Evolutionary conservation across 2,329 filamentous ascomycete species (phyloP).

Genomic region (Ophiostoma tasmaniense): DNA sequence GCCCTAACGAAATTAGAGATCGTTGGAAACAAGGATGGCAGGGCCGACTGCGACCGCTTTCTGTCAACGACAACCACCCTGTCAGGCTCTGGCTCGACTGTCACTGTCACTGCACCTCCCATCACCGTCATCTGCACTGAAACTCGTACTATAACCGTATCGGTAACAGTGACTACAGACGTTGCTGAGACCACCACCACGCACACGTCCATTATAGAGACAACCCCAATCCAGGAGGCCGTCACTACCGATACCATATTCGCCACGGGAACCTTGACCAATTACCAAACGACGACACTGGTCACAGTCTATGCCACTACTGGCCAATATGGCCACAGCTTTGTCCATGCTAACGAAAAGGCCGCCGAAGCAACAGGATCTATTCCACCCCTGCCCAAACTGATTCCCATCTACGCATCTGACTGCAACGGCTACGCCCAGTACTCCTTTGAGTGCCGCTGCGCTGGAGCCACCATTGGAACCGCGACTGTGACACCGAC

Average conservation of each 20-base stretch:
- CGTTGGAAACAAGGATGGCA: not conserved
- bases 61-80: not conserved
- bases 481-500: not conserved
- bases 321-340: too few species aligned
- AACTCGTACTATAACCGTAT: not conserved
- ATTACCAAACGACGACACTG: slow-evolving; percentile 8
- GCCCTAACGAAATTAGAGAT: not conserved
- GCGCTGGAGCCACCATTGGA: slow-evolving; percentile 8
- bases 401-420: slow-evolving; percentile 10
- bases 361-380: not conserved
- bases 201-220: slow-evolving; percentile 9
- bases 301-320: not conserved
- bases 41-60: slow-evolving; percentile 6
- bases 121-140: not conserved
- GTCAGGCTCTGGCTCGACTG: not conserved
- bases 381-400: not conserved
- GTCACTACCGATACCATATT: not conserved
- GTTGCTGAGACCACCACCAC: not conserved
- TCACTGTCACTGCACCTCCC: slow-evolving; percentile 7
- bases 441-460: slow-evolving; percentile 6
- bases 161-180: not conserved
- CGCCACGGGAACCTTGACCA: not conserved
- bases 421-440: not conserved
- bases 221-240: slow-evolving; percentile 4
- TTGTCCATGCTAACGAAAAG: not conserved